Percentiles rank a stretch among this genome's conserved stretches.
phyloP scores from a whole-genome alignment of 768 basidiomycete species.

The Leccinum longicurvipes region DNA sequence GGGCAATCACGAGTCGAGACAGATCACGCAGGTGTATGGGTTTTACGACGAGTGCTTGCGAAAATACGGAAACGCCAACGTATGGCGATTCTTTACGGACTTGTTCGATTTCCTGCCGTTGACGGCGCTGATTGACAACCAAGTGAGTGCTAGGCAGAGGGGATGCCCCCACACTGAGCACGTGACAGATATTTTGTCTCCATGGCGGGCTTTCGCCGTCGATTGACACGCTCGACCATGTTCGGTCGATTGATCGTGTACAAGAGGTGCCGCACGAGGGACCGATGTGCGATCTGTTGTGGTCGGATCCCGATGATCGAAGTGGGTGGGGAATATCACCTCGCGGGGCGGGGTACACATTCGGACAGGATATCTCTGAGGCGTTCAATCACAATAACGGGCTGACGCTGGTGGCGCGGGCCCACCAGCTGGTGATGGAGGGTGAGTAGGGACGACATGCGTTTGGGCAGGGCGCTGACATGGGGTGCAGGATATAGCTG shows the following conservation, averaged over 20 bases:
- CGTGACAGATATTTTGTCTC: constrained; percentile 89
- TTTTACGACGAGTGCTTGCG: constrained; percentile 99
- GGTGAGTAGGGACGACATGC: constrained; percentile 48
- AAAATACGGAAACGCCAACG: constrained; percentile 99
- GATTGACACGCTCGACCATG: constrained; percentile 99
- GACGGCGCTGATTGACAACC: constrained; percentile 97
- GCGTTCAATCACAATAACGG: constrained; percentile 99
- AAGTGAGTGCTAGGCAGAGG: constrained; percentile 60
- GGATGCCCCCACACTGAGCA: constrained; percentile 8
- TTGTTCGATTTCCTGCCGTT: constrained; percentile 96
- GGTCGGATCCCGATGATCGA: constrained; percentile 99
- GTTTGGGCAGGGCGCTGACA: constrained; percentile 6
- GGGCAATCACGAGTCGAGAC: constrained; percentile 97
- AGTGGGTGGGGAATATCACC: constrained; percentile 99
- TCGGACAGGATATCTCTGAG: constrained; percentile 98
- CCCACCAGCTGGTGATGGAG: constrained; percentile 96
- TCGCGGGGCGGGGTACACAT: constrained; percentile 97
- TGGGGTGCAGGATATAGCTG: constrained; percentile 74
- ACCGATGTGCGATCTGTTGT: constrained; percentile 98
- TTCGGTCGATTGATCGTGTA: constrained; percentile 96
- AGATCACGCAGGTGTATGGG: constrained; percentile 99
- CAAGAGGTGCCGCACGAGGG: constrained; percentile 99
- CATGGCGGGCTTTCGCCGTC: constrained; percentile 98
- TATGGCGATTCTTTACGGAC: constrained; percentile 99
- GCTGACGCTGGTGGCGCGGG: constrained; percentile 89